These are phyloP conservation scores for Quambalaria eucalypti DNA, from an alignment of 1,284 basidiomycete species.

Conservation along the genomic window DNA sequence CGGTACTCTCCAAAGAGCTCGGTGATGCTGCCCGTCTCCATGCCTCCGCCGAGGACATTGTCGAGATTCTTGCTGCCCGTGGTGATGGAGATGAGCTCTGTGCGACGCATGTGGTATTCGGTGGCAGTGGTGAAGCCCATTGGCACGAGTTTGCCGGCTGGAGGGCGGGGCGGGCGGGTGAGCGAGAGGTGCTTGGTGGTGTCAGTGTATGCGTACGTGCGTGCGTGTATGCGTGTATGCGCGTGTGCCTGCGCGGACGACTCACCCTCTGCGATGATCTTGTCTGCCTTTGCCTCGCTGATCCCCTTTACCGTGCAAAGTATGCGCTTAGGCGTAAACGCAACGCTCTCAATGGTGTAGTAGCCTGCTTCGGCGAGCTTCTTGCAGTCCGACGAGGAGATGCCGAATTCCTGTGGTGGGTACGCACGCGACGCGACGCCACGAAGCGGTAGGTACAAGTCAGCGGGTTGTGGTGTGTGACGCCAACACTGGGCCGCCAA, in stretches of 20 bases:
- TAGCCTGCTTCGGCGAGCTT: conserved; percentile 88
- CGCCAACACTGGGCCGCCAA: neutral
- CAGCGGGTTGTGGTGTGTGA: neutral
- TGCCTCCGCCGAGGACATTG: conserved; percentile 88
- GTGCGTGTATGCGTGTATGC: neutral
- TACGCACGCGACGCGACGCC: neutral
- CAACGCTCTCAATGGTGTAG: conserved; percentile 89
- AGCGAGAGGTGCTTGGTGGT: neutral
- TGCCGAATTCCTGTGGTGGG: conserved; percentile 65
- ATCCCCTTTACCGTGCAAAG: conserved; percentile 90
- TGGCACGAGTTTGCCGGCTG: conserved; percentile 90
- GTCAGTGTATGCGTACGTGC: neutral
- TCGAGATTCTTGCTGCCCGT: conserved; percentile 95
- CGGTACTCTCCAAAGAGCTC: conserved; percentile 98
- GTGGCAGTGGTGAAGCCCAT: conserved; percentile 97
- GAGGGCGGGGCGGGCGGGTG: neutral
- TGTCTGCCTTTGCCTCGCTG: conserved; percentile 94
- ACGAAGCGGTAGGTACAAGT: neutral
- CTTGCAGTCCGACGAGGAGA: conserved; percentile 83
- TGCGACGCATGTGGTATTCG: conserved; percentile 80
- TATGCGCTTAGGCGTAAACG: conserved; percentile 92
- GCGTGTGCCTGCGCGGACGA: no score
- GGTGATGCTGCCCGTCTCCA: conserved; percentile 97
- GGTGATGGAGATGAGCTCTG: conserved; percentile 93
- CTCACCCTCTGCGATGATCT: conserved; percentile 58